Conservation (phyloP, 805 yeast genomes). For the Candida suzukii region DNA sequence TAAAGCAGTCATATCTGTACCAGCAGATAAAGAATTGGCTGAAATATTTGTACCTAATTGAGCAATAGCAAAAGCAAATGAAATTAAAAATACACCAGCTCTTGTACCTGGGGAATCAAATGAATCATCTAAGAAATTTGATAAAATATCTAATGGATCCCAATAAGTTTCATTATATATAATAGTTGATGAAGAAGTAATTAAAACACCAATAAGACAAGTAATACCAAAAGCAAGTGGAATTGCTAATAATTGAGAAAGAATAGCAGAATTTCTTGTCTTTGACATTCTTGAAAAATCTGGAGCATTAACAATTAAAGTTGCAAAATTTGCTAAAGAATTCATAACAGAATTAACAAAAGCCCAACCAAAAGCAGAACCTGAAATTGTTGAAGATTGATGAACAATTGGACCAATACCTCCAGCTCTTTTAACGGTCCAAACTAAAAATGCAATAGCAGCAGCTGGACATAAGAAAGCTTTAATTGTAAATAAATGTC, state of each 20-base stretch:
- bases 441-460: constrained; percentile 73
- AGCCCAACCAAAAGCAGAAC: constrained; percentile 73
- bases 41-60: constrained; percentile 76
- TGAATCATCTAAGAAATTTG: constrained; percentile 43
- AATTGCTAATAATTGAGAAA: constrained; percentile 57
- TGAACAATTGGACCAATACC: constrained; percentile 72
- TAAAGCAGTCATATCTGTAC: constrained; percentile 65
- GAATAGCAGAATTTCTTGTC: constrained; percentile 41
- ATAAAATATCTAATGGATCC: constrained; percentile 78
- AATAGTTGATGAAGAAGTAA: constrained; percentile 68
- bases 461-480: constrained; percentile 76
- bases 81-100: constrained; percentile 73
- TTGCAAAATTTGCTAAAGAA: constrained; percentile 78
- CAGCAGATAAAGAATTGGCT: constrained; percentile 65
- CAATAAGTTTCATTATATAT: constrained; percentile 68
- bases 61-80: constrained; percentile 65
- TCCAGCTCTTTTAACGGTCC: constrained; percentile 76
- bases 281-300: constrained; percentile 82
- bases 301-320: constrained; percentile 83
- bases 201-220: constrained; percentile 77
- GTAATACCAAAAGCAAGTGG: constrained; percentile 77
- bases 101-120: constrained; percentile 51
- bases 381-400: constrained; percentile 44
- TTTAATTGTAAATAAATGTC: constrained; percentile 80
- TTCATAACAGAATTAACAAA: constrained; percentile 74